Percentiles rank a stretch among this genome's conserved stretches.
phyloP scores from a whole-genome alignment of 257 asterid genomes.

The Verbena officinalis region DNA sequence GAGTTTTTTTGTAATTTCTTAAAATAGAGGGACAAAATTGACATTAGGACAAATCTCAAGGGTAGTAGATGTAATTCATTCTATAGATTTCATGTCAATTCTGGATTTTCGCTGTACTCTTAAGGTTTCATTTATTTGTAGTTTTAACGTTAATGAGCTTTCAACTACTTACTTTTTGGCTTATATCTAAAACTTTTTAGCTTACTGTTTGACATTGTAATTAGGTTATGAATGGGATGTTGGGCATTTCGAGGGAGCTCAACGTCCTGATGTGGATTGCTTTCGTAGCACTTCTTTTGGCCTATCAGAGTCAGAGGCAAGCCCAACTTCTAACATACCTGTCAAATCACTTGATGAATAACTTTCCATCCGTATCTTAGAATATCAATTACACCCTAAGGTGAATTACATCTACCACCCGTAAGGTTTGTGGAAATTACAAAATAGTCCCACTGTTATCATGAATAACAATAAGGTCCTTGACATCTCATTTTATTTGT shows the following conservation, averaged over 20 bases:
- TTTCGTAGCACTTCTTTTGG: constrained; percentile 90
- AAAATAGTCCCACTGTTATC: too few species aligned
- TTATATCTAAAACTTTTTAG: neutral
- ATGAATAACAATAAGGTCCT: too few species aligned
- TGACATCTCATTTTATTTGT: too few species aligned
- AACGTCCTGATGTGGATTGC: constrained; percentile 91
- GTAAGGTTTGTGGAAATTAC: too few species aligned
- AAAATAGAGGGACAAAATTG: too few species aligned
- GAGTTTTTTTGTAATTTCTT: too few species aligned
- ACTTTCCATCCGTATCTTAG: neutral
- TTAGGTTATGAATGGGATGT: constrained; percentile 98
- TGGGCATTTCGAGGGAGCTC: constrained; percentile 92
- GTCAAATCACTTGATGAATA: constrained; percentile 12
- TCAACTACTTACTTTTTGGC: neutral
- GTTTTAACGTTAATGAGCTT: constrained; percentile 2
- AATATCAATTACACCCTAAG: too few species aligned
- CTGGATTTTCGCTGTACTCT: too few species aligned
- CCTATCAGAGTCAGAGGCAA: constrained; percentile 66
- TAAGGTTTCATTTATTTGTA: too few species aligned
- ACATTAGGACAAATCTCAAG: too few species aligned
- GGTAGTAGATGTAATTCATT: too few species aligned
- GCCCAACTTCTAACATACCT: constrained; percentile 29
- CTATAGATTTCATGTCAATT: constrained; percentile 3
- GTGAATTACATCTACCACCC: too few species aligned
- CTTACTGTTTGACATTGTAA: constrained; percentile 20